Evolutionary conservation across 352 stramenopile genomes (phyloP).

Genomic region (Pythium periplocum): DNA sequence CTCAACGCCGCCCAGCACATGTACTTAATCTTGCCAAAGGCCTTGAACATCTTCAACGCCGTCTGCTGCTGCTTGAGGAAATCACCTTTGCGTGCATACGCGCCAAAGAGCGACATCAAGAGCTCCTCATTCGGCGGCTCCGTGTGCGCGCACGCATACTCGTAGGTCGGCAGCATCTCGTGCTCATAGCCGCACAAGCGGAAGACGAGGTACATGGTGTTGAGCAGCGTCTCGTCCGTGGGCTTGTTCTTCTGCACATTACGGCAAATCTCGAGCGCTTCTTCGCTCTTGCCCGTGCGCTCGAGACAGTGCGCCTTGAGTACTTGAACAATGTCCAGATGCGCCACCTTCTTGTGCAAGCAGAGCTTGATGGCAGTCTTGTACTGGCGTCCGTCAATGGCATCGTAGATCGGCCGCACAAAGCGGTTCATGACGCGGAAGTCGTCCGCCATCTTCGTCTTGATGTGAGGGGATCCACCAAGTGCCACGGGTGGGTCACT

Average conservation of each 20-base stretch:
- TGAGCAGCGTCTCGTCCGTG: constrained; percentile 79
- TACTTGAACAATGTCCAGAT: constrained; percentile 77
- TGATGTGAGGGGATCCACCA: too few relatives aligned
- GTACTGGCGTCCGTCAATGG: constrained; percentile 79
- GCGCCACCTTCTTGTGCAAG: constrained; percentile 70
- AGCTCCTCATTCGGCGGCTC: constrained; percentile 64
- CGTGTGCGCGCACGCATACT: constrained; percentile 51
- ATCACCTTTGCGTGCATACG: constrained; percentile 51
- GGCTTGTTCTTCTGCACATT: constrained; percentile 52
- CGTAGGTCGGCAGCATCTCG: constrained; percentile 77
- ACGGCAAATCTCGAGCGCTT: constrained; percentile 72
- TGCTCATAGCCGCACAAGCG: constrained; percentile 59
- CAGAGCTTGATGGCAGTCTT: constrained; percentile 79
- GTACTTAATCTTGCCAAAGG: constrained; percentile 68
- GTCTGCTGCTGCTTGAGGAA: constrained; percentile 87
- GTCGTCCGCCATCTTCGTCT: constrained; percentile 42
- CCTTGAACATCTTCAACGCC: constrained; percentile 83
- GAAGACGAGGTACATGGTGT: constrained; percentile 84
- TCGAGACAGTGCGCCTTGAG: constrained; percentile 84
- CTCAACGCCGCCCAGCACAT: constrained; percentile 77
- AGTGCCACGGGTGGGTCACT: too few relatives aligned
- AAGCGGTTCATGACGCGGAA: constrained; percentile 62
- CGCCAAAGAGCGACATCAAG: constrained; percentile 62
- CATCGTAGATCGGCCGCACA: constrained; percentile 82
- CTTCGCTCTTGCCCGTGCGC: constrained; percentile 56